These are phyloP conservation scores for Dendrobium nobile DNA, from an alignment of 106 monocot genomes.

Conservation along the genomic window DNA sequence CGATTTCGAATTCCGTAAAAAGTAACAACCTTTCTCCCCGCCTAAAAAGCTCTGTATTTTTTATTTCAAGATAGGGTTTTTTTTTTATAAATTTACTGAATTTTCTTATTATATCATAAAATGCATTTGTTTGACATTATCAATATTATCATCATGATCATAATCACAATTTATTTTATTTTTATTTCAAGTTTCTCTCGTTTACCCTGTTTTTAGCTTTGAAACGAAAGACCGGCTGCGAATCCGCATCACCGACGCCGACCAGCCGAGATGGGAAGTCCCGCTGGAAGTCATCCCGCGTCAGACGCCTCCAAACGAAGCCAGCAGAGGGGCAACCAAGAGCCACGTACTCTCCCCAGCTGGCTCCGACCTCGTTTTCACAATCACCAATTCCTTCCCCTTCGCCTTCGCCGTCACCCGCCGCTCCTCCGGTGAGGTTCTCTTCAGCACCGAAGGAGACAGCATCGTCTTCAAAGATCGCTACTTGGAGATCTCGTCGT, in stretches of 20 bases:
- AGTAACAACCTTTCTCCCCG: neutral
- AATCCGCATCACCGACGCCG: slow-evolving; percentile 44
- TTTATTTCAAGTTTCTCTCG: neutral
- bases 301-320: neutral
- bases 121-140: too few species aligned
- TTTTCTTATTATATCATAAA: too few species aligned
- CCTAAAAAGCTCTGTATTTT: neutral
- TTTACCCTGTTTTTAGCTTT: slow-evolving; percentile 20
- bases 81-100: too few species aligned
- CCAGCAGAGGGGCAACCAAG: neutral
- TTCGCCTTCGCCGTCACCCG: slow-evolving; percentile 43
- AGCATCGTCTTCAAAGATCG: slow-evolving; percentile 38
- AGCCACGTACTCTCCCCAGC: slow-evolving; percentile 9
- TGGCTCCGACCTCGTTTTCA: slow-evolving; percentile 39
- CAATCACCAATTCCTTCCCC: slow-evolving; percentile 22
- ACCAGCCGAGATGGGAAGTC: slow-evolving; percentile 44
- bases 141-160: too few species aligned
- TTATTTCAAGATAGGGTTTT: too few species aligned
- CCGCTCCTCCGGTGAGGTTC: slow-evolving; percentile 38
- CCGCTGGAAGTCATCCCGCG: slow-evolving; percentile 36
- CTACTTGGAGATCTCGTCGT: slow-evolving; percentile 36
- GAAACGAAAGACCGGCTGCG: slow-evolving; percentile 46
- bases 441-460: slow-evolving; percentile 4
- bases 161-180: too few species aligned
- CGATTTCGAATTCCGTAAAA: neutral